Conservation (phyloP, 768 basidiomycete species). For the Tulasnella sp. region DNA sequence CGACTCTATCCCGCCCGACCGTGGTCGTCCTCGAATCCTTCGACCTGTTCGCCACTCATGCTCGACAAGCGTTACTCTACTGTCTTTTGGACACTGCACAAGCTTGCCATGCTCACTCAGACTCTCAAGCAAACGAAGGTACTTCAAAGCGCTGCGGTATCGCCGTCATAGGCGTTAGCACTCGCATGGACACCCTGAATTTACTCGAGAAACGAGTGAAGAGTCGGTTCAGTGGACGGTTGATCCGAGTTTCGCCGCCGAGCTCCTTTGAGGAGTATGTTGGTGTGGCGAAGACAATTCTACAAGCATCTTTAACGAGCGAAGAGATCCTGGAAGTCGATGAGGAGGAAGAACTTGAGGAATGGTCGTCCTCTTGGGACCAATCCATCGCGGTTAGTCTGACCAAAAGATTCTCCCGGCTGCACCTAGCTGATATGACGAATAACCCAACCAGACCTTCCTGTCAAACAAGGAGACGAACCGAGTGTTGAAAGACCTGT, state of each 20-base stretch:
- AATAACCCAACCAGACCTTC: background rate
- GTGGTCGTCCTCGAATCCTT: slow-evolving; percentile 88
- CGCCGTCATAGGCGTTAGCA: slow-evolving; percentile 84
- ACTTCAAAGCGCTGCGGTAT: slow-evolving; percentile 61
- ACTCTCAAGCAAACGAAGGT: slow-evolving; percentile 39
- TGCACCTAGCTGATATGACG: background rate
- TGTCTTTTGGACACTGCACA: slow-evolving; percentile 95
- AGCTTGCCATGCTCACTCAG: slow-evolving; percentile 60
- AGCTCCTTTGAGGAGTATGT: slow-evolving; percentile 55
- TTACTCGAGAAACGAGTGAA: slow-evolving; percentile 95
- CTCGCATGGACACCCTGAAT: slow-evolving; percentile 84
- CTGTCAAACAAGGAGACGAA: background rate
- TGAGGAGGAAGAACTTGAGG: slow-evolving; percentile 41
- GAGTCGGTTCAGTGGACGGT: slow-evolving; percentile 93
- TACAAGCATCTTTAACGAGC: slow-evolving; percentile 48
- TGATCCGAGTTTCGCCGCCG: slow-evolving; percentile 74
- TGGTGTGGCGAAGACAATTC: slow-evolving; percentile 51
- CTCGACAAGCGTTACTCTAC: slow-evolving; percentile 90
- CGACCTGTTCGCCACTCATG: slow-evolving; percentile 90
- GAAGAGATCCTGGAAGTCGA: slow-evolving; percentile 34
- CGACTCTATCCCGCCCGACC: slow-evolving; percentile 77
- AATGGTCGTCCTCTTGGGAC: slow-evolving; percentile 64
- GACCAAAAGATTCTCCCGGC: background rate
- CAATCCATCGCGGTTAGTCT: slow-evolving; percentile 52
- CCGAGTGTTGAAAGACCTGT: background rate